Evolutionary conservation across 495 filamentous ascomycete species (phyloP).

Genomic region (Penicillium odoratum): DNA sequence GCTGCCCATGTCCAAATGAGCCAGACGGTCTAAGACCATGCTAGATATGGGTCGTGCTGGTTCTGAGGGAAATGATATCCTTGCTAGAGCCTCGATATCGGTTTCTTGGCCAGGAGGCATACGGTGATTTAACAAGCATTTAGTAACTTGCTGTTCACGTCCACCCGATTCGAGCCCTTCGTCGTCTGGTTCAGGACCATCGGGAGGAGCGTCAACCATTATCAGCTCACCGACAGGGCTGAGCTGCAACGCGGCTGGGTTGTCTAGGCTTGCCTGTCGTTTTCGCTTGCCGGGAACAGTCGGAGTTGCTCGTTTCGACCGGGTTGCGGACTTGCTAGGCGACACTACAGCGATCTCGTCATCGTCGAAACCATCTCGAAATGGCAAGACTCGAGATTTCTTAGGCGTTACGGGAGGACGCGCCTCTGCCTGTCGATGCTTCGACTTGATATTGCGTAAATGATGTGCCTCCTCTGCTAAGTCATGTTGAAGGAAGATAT

Average conservation of each 20-base stretch:
- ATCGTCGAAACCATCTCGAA: conserved; percentile 73
- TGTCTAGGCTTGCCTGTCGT: conserved; percentile 53
- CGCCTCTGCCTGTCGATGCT: conserved; percentile 38
- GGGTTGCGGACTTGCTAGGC: conserved; percentile 52
- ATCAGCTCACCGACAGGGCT: conserved; percentile 39
- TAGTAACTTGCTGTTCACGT: conserved; percentile 46
- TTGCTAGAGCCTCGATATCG: conserved; percentile 55
- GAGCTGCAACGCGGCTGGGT: conserved; percentile 54
- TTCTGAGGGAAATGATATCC: conserved; percentile 55
- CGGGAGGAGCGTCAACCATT: conserved; percentile 24
- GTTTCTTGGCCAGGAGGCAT: conserved; percentile 45
- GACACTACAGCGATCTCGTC: conserved; percentile 63
- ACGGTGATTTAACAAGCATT: conserved; percentile 59
- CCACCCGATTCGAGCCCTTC: conserved; percentile 3
- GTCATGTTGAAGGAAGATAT: conserved; percentile 65
- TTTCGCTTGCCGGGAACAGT: conserved; percentile 63
- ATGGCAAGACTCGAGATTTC: conserved; percentile 53
- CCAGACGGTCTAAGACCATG: conserved; percentile 55
- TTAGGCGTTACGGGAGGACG: conserved; percentile 55
- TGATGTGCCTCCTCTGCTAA: conserved; percentile 57
- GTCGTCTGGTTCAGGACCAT: conserved; percentile 24
- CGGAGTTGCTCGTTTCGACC: conserved; percentile 57
- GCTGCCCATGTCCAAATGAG: conserved; percentile 39
- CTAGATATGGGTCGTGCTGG: conserved; percentile 54
- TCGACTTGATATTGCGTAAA: conserved; percentile 47